Evolutionary conservation across 768 basidiomycete genomes (phyloP), one percentile per base, ranked within the genome.

Genomic region (Tulasnella sp.): DNA sequence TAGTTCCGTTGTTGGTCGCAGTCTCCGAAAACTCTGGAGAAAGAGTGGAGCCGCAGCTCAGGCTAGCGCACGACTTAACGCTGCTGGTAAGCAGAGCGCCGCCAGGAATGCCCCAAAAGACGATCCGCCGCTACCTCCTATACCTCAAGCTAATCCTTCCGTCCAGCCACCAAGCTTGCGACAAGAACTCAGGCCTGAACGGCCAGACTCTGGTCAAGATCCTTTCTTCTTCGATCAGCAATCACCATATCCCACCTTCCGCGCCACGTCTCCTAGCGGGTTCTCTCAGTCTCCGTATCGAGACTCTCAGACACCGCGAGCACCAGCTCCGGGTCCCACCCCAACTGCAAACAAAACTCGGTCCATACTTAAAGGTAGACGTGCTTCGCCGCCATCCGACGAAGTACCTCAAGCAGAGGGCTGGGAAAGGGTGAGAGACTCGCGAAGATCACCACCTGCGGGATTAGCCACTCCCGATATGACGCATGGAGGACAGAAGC

Each of bases 21-120:
- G 84, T 73, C 85, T 93, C 77, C 89, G 86, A 79, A 89, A 86
- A 74, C 78, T 94, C 26, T 94, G 92, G 91, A 86, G 90, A 76
- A 90, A 85, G 84, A 90, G 88, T 76, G 87, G 84, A 69, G 86
- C 84, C 75, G 85, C 72, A 3, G 78, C 77, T 78, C 83, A 35
- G 69, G 73, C 73, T 71, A 62, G 62, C 52, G 47, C 62, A 26
- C 62, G 47, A 70, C 62, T 69, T 69, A 47, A 32, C 72, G 39
- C 47, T 12, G 14, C 62, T 34, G 52, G 39, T 72, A 69, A 47
- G 35, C 71, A 47, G 52, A 22, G 29, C 68, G 42, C 62, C 47
- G 41, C 26, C 62, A 39, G 32, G 63, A 63, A n/a, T 69, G 34
- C 44, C 52, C 44, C 66, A 41, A 37, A 22, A 17, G 44, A 69